Percentiles rank a stretch among this genome's conserved stretches.
These are phyloP conservation scores for Pisolithus thermaeus DNA, from an alignment of 1,284 basidiomycete species.

Conservation along the genomic window DNA sequence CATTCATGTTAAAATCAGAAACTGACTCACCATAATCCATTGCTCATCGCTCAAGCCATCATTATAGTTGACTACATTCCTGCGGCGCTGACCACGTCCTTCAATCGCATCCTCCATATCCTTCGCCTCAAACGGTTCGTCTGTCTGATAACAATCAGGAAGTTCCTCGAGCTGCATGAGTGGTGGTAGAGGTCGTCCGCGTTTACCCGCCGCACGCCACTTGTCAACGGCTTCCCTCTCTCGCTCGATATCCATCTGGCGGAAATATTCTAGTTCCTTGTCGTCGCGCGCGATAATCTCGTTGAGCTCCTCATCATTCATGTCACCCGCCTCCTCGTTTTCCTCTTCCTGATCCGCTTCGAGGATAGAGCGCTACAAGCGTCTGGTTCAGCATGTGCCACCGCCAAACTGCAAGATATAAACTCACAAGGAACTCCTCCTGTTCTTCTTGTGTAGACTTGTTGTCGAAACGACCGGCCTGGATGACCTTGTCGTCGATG, in stretches of 20 bases:
- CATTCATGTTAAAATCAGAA: neutral
- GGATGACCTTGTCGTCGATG: conserved; percentile 99
- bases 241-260: conserved; percentile 81
- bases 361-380: conserved; percentile 68
- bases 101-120: conserved; percentile 68
- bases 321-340: conserved; percentile 88
- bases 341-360: conserved; percentile 90
- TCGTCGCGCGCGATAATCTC: conserved; percentile 87
- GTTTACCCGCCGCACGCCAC: conserved; percentile 75
- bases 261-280: conserved; percentile 75
- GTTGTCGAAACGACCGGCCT: conserved; percentile 99
- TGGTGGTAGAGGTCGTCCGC: conserved; percentile 72
- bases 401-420: conserved; percentile 5
- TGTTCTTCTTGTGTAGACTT: conserved; percentile 98
- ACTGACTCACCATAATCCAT: conserved; percentile 64
- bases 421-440: conserved; percentile 83
- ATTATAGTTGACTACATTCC: conserved; percentile 87
- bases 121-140: conserved; percentile 70
- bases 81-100: conserved; percentile 80
- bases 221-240: conserved; percentile 62
- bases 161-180: conserved; percentile 90
- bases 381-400: conserved; percentile 6
- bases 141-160: conserved; percentile 86
- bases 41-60: conserved; percentile 94
- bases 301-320: conserved; percentile 98